A percentile compares a stretch with the other conserved stretches of the same genome.
phyloP scores from a whole-genome alignment of 257 asterid species.

The Lantana camara region DNA sequence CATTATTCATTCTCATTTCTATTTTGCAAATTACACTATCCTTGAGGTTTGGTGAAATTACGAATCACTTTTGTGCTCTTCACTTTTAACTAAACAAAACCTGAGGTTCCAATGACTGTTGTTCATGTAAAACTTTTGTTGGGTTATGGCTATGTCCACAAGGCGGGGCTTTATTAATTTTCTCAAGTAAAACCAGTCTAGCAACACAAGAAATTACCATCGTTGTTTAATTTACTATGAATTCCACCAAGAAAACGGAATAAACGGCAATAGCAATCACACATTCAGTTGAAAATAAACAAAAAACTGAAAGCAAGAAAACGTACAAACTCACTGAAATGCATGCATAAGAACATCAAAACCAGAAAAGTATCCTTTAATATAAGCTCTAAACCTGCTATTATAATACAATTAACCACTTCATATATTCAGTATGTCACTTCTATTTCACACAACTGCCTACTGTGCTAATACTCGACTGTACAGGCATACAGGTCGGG shows the following conservation, averaged over 20 bases:
- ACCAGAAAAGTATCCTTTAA: constrained; percentile 14
- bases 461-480: constrained; percentile 28
- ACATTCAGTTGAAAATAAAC: background rate
- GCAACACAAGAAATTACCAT: too few relatives aligned
- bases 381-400: constrained; percentile 17
- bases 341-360: background rate
- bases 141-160: too few relatives aligned
- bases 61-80: too few relatives aligned
- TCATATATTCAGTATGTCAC: constrained; percentile 6
- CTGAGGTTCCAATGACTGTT: too few relatives aligned
- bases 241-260: too few relatives aligned
- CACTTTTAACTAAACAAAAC: too few relatives aligned
- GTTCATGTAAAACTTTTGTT: background rate
- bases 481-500: constrained; percentile 24
- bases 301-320: background rate
- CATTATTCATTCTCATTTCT: too few relatives aligned
- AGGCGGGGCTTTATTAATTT: background rate
- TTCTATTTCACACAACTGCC: constrained; percentile 31
- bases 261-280: too few relatives aligned
- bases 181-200: background rate
- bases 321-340: too few relatives aligned
- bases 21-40: too few relatives aligned
- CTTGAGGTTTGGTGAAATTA: too few relatives aligned
- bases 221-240: too few relatives aligned
- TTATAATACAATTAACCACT: constrained; percentile 13